phyloP scores from a whole-genome alignment of 2,329 filamentous ascomycete species.

The Trichoderma guizhouense region DNA sequence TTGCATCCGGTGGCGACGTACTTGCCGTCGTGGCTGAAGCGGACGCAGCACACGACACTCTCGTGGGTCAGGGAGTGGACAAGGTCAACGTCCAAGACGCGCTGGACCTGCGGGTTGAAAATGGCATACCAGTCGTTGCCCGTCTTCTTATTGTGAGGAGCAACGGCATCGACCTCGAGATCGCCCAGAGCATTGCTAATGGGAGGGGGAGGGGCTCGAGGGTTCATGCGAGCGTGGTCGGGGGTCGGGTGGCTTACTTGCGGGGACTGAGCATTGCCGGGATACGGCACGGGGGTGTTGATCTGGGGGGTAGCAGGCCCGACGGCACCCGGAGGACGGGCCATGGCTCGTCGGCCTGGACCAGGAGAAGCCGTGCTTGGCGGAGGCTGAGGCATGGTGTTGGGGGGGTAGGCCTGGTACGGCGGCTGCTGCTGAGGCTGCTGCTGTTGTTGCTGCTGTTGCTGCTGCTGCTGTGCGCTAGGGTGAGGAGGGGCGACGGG shows the following conservation, averaged over 20 bases:
- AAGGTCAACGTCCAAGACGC: constrained; percentile 87
- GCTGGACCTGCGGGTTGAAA: constrained; percentile 89
- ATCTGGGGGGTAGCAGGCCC: constrained; percentile 89
- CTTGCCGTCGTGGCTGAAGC: constrained; percentile 93
- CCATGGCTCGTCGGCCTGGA: constrained; percentile 69
- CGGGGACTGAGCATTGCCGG: constrained; percentile 76
- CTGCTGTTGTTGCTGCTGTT: constrained; percentile 17
- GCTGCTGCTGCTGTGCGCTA: constrained; percentile 53
- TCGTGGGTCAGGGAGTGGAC: constrained; percentile 91
- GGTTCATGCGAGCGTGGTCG: constrained; percentile 57
- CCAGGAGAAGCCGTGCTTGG: constrained; percentile 85
- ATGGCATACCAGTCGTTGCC: constrained; percentile 93
- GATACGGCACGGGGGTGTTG: constrained; percentile 81
- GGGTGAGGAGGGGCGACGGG: constrained; percentile 57
- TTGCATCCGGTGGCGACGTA: constrained; percentile 97
- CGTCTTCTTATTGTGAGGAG: constrained; percentile 82
- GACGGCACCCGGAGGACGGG: constrained; percentile 58
- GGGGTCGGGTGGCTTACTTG: constrained; percentile 82
- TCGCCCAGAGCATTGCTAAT: constrained; percentile 71
- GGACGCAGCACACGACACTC: constrained; percentile 96
- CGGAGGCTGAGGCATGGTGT: constrained; percentile 79
- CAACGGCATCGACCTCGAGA: constrained; percentile 80
- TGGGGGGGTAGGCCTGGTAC: constrained; percentile 62
- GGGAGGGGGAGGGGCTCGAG: constrained; percentile 46
- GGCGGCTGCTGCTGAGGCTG: constrained; percentile 56